Conservation (phyloP, 2,329 filamentous ascomycete species). For the Aotearoamyces nothofagi region DNA sequence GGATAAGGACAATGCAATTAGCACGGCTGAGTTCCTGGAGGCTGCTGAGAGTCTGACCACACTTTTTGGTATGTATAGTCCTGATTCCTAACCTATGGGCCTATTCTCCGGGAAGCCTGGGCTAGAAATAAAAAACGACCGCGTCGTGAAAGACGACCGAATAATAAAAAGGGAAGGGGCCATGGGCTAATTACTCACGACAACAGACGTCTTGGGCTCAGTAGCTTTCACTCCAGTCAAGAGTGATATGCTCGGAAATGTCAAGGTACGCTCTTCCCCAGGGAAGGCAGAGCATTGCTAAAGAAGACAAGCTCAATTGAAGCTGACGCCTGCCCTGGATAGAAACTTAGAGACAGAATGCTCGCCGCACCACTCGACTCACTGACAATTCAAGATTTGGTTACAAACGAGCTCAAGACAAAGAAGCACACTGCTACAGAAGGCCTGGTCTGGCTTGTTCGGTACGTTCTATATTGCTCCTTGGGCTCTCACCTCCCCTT, state of each 20-base stretch:
- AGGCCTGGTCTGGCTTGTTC: constrained; percentile 78
- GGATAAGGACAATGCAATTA: constrained; percentile 60
- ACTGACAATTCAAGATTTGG: constrained; percentile 72
- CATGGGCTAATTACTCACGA: too few species aligned
- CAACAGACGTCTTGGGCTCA: constrained; percentile 43
- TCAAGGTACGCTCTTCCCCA: constrained; percentile 47
- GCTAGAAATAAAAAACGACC: neutral
- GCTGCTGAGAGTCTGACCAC: constrained; percentile 75
- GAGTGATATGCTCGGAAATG: constrained; percentile 78
- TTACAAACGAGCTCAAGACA: constrained; percentile 72
- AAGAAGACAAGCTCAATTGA: constrained; percentile 4
- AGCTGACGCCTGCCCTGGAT: too few species aligned
- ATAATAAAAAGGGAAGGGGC: too few species aligned
- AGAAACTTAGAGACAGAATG: constrained; percentile 85
- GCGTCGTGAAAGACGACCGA: too few species aligned
- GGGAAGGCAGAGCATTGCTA: neutral
- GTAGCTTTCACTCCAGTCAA: constrained; percentile 84
- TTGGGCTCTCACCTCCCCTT: constrained; percentile 1
- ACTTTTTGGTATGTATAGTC: constrained; percentile 65
- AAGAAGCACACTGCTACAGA: constrained; percentile 84
- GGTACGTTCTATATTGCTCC: constrained; percentile 35
- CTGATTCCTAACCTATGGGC: neutral
- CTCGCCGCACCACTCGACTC: constrained; percentile 64
- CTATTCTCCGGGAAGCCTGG: neutral
- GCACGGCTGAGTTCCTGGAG: constrained; percentile 78